Base-by-base conservation (phyloP, 2,329 filamentous ascomycete species). In the Arthrinium phaeospermum region DNA sequence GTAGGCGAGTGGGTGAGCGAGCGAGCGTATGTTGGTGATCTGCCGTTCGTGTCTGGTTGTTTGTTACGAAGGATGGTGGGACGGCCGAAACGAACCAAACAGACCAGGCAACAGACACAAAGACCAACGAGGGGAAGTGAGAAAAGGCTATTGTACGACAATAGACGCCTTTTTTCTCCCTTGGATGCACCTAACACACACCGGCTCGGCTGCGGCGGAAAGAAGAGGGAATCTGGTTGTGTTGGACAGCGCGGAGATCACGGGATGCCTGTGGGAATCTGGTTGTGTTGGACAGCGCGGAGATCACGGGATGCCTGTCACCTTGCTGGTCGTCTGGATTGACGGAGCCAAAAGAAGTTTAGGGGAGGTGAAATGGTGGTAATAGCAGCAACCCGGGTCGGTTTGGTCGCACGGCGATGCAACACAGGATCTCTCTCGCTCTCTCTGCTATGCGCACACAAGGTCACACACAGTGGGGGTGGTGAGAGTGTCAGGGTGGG, bases 221-320 rank as follows among this genome's bases (percentile, higher is more conserved):
- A 37, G 27, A 19, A n/a, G 7, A 61, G 53, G 30, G 53, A 61
- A 37, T 61, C 30, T 37, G 34, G 30, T 61, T 37, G 27, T 61
- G 53, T 61, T 61, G 53, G 53, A 61, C 53, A 61, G 34, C 30
- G 30, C 53, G 53, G 30, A 61, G 27, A 61, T 61, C 30, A 61
- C 53, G 53, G 53, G 53, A 61, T 34, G 30, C 30, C 53, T 61
- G 53, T 61, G n/a, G n/a, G n/a, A n/a, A n/a, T n/a, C n/a, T n/a
- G n/a, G 27, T 61, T 61, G 27, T 61, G 53, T 61, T 61, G 53
- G 53, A 61, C 53, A 61, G 30, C 27, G 27, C 53, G 53, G 30
- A 61, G 27, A 61, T 61, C 27, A 61, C 53, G 53, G 53, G 53
- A 61, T 34, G 34, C 30, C 53, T 61, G 53, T 61, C 53, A 61